Evolutionary conservation across 192 early-diverging fungal genomes (phyloP).

Genomic region (Rhizoclosmatium globosum): DNA sequence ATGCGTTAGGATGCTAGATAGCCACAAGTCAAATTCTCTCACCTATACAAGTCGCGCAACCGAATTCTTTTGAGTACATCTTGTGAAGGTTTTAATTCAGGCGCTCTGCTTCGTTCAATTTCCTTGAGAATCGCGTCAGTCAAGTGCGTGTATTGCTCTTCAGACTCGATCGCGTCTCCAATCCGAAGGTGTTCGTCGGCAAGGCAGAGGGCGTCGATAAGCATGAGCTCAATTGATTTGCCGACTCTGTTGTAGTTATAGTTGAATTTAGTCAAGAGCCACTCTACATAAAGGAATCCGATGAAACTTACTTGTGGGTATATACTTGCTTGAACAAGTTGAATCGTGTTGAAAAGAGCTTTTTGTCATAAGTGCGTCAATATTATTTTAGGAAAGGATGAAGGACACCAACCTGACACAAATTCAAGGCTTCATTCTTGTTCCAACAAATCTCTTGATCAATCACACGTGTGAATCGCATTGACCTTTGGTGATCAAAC

Average conservation of each 20-base stretch:
- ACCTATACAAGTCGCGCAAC: constrained; percentile 85
- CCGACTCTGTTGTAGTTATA: constrained; percentile 56
- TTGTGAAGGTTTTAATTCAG: constrained; percentile 70
- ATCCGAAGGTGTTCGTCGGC: constrained; percentile 77
- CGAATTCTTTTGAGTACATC: constrained; percentile 78
- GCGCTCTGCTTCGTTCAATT: constrained; percentile 43
- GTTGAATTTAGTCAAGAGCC: background rate
- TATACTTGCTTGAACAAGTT: constrained; percentile 74
- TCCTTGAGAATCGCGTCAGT: constrained; percentile 84
- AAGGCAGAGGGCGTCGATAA: constrained; percentile 83
- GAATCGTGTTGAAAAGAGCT: constrained; percentile 43
- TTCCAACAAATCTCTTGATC: constrained; percentile 90
- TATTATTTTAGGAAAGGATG: constrained; percentile 5
- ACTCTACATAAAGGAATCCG: background rate
- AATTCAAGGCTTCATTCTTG: constrained; percentile 88
- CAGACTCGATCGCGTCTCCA: constrained; percentile 65
- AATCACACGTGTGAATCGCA: constrained; percentile 85
- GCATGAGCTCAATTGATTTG: constrained; percentile 83
- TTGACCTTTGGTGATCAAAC: constrained; percentile 70
- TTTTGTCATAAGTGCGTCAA: background rate
- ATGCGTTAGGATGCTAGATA: background rate
- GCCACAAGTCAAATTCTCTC: background rate
- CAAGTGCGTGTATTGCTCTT: constrained; percentile 74
- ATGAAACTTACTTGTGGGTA: constrained; percentile 63
- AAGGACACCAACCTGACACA: constrained; percentile 67